Evolutionary conservation across 768 basidiomycete species (phyloP).

Genomic region (Amyloporia xantha): DNA sequence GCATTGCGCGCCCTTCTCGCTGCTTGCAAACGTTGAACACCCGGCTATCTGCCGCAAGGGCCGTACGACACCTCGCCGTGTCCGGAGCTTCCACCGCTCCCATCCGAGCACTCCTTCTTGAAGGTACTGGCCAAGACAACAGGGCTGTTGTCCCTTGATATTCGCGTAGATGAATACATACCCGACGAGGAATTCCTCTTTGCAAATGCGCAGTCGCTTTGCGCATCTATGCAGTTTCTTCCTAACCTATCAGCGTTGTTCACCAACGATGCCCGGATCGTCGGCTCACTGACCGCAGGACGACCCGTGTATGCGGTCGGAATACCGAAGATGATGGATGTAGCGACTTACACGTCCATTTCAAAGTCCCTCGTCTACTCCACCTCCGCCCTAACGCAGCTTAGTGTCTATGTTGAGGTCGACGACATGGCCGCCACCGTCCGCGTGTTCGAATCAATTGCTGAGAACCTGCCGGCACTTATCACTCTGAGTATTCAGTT

Average conservation of each 20-base stretch:
- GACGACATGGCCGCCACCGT: neutral
- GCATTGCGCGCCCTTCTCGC: neutral
- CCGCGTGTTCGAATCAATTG: neutral
- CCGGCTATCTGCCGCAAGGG: conserved; percentile 9
- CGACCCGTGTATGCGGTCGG: conserved; percentile 8
- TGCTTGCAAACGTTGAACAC: conserved; percentile 1
- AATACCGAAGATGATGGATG: neutral
- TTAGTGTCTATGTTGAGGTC: conserved; percentile 7
- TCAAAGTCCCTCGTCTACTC: neutral
- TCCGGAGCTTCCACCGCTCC: conserved; percentile 6
- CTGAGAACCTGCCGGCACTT: neutral
- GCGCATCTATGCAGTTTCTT: conserved; percentile 9
- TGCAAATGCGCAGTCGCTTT: neutral
- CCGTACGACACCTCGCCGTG: conserved; percentile 12
- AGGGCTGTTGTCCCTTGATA: conserved; percentile 11
- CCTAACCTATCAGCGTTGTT: conserved; percentile 19
- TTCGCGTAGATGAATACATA: neutral
- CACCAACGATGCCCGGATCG: conserved; percentile 5
- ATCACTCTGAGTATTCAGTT: conserved; percentile 2
- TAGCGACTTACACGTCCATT: neutral
- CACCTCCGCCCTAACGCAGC: neutral
- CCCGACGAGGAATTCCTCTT: neutral
- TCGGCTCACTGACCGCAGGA: neutral
- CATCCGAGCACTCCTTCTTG: conserved; percentile 6
- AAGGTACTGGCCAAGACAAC: conserved; percentile 9